Evolutionary conservation across 495 filamentous ascomycete genomes (phyloP), one percentile per base, ranked within the genome.

Genomic region (Lasiosphaeria ovina): DNA sequence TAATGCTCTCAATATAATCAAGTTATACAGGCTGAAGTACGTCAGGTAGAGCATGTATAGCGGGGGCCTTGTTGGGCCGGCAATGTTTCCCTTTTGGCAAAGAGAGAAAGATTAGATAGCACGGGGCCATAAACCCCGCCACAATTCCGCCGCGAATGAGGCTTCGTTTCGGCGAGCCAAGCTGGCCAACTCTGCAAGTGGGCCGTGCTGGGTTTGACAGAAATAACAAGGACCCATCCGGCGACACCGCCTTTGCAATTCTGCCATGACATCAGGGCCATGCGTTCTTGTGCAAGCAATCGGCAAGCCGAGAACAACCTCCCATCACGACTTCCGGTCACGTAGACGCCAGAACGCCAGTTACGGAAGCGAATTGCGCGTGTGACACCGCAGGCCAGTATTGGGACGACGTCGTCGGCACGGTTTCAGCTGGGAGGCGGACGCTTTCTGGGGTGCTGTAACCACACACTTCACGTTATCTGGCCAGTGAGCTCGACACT

Each of bases 201-300:
- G 38, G 12, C 38, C 6, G 38, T 40, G 38, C 38, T 40, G 38
- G 38, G 38, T 40, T 40, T 40, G 38, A 40, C 38, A 40, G 38
- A 40, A 40, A 40, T 40, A n/a, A n/a, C n/a, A 40, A 40, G 38
- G 38, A 40, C 38, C 6, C 38, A 40, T 42, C 34, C 53, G 24
- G 12, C 53, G 12, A 55, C 35, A 42, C 34, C 53, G 53, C 53
- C 53, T 55, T 42, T 16, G 11, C 34, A 40, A 42, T 55, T 42
- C 53, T 55, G 53, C 53, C 34, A 55, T 55, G 35, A 38, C 35
- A 16, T 55, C 34, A 55, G 34, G 53, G 53, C 51, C 32, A 24
- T 55, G 53, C 53, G 53, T 55, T 55, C 36, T 38, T 53, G 54
- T 38, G 40, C 38, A 56, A 56, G 54, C 54, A 56, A 55, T 55